Percentiles rank a stretch among this genome's conserved stretches.
Conservation (phyloP, 192 early-diverging fungal genomes). For the Mortierella antarctica region DNA sequence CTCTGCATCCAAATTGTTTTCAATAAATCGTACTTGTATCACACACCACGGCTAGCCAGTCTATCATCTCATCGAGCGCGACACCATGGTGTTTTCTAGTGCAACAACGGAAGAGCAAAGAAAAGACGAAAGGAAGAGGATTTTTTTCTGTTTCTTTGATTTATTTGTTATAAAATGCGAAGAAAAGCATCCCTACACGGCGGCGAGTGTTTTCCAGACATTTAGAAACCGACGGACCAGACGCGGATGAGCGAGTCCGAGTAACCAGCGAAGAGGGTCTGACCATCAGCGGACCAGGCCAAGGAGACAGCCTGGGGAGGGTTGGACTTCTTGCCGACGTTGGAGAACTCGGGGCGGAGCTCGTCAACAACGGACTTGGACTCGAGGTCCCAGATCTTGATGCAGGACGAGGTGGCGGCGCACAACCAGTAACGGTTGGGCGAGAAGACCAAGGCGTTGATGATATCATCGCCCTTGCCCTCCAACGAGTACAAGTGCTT, state of each 20-base stretch:
- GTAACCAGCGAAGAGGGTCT: constrained; percentile 98
- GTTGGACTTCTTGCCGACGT: constrained; percentile 78
- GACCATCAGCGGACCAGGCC: constrained; percentile 98
- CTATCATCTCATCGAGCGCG: too few species aligned
- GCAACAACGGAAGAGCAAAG: too few species aligned
- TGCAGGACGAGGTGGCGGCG: constrained; percentile 94
- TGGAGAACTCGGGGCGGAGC: constrained; percentile 78
- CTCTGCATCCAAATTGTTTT: not conserved
- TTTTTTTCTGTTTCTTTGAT: not conserved
- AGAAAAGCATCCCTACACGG: not conserved
- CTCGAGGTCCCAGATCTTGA: constrained; percentile 99
- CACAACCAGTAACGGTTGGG: constrained; percentile 99
- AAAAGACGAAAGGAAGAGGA: too few species aligned
- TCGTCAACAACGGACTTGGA: constrained; percentile 98
- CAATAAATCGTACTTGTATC: not conserved
- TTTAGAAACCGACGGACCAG: constrained; percentile 54
- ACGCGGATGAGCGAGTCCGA: constrained; percentile 66
- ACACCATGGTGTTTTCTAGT: too few species aligned
- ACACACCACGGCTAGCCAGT: too few species aligned
- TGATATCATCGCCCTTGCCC: constrained; percentile 84
- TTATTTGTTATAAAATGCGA: constrained; percentile 1
- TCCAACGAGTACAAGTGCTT: constrained; percentile 99
- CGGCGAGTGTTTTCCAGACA: not conserved
- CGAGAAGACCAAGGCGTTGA: constrained; percentile 99
- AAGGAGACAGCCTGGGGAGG: constrained; percentile 95